Conservation (phyloP, 805 yeast genomes). For the Kodamaea hsintzibuensis region DNA sequence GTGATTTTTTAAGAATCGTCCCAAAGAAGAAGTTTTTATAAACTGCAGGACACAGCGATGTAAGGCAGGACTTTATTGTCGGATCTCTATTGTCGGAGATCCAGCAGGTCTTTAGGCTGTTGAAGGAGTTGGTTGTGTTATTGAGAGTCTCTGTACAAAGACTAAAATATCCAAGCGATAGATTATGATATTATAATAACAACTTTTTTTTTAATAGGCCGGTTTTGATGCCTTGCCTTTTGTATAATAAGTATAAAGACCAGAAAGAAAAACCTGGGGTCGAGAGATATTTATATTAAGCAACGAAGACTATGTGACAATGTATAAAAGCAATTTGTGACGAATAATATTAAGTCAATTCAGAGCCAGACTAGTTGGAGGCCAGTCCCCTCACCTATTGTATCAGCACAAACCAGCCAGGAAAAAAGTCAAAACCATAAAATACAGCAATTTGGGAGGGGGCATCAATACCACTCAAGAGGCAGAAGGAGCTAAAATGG, state of each 20-base stretch:
- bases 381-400: conserved; percentile 1
- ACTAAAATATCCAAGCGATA: no score
- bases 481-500: neutral
- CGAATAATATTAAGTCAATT: neutral
- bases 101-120: neutral
- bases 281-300: neutral
- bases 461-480: neutral
- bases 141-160: no score
- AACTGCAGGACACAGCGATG: conserved; percentile 3
- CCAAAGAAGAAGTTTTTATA: neutral
- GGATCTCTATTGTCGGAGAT: neutral
- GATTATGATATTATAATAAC: no score
- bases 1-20: conserved; percentile 1
- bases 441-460: neutral
- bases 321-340: neutral
- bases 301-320: neutral
- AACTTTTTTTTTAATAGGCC: no score
- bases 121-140: neutral
- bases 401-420: conserved; percentile 2
- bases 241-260: neutral
- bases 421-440: neutral
- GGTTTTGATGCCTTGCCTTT: neutral
- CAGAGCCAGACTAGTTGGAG: neutral
- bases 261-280: neutral
- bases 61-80: neutral